These are phyloP conservation scores for Leccinum longicurvipes DNA, from an alignment of 768 basidiomycete genomes.

Conservation along the genomic window DNA sequence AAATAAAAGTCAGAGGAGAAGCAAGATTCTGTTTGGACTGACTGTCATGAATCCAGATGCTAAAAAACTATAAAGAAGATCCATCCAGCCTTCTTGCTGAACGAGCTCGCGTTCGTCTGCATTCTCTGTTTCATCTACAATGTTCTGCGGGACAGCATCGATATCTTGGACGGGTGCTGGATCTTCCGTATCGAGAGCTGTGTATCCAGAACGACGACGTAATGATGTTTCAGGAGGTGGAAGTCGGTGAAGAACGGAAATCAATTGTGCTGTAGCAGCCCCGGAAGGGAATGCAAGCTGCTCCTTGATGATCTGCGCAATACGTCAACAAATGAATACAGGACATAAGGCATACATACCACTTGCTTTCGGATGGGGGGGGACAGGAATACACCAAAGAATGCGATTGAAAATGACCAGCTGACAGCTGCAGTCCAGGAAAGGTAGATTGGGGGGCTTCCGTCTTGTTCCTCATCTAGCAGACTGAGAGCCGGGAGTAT, in stretches of 20 bases:
- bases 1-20: background rate
- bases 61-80: conserved; percentile 74
- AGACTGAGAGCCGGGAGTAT: conserved; percentile 87
- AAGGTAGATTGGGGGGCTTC: conserved; percentile 68
- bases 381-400: conserved; percentile 98
- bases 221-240: conserved; percentile 61
- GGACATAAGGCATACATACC: conserved; percentile 41
- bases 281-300: conserved; percentile 93
- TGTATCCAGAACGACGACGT: conserved; percentile 59
- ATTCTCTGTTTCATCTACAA: conserved; percentile 24
- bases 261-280: conserved; percentile 93
- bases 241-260: conserved; percentile 80
- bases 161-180: conserved; percentile 17
- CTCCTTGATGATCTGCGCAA: conserved; percentile 80
- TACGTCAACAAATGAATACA: conserved; percentile 3
- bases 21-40: conserved; percentile 20
- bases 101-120: conserved; percentile 45
- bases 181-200: conserved; percentile 34
- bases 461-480: conserved; percentile 72
- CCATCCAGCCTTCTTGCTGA: conserved; percentile 70
- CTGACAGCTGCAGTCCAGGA: conserved; percentile 70
- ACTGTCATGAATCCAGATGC: conserved; percentile 78
- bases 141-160: conserved; percentile 17
- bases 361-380: conserved; percentile 95
- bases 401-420: conserved; percentile 91